These are phyloP conservation scores for Corynascus novoguineensis DNA, from an alignment of 495 filamentous ascomycete species.

Conservation along the genomic window DNA sequence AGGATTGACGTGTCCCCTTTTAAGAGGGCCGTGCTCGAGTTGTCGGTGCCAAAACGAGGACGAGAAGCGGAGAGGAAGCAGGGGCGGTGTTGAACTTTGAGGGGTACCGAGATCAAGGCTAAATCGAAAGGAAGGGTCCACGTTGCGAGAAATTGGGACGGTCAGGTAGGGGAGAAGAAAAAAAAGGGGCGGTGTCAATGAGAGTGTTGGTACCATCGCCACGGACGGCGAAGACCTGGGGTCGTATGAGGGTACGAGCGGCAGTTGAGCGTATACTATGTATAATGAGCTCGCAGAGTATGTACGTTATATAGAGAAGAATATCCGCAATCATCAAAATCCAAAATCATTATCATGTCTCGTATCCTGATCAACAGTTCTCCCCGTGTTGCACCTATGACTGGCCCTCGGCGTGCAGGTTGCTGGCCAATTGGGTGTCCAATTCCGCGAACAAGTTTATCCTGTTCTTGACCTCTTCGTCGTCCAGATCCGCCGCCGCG, in stretches of 20 bases:
- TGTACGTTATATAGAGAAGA: not conserved
- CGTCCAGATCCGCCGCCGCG: slow-evolving; percentile 21
- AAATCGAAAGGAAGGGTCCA: too few species aligned
- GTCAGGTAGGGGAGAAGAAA: too few species aligned
- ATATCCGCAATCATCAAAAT: not conserved
- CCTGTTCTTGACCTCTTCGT: slow-evolving; percentile 29
- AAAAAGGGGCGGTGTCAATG: too few species aligned
- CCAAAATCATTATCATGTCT: not conserved
- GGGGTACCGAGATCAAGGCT: too few species aligned
- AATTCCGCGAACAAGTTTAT: slow-evolving; percentile 27
- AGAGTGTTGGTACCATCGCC: too few species aligned
- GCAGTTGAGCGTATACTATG: not conserved
- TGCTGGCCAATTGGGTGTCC: slow-evolving; percentile 20
- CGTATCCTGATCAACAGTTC: not conserved
- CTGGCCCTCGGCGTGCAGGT: slow-evolving; percentile 5
- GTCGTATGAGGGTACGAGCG: not conserved
- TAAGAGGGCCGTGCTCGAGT: too few species aligned
- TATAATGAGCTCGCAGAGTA: not conserved
- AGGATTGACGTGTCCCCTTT: too few species aligned
- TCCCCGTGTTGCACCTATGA: not conserved
- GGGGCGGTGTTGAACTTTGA: too few species aligned
- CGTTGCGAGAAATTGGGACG: too few species aligned
- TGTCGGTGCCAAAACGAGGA: too few species aligned
- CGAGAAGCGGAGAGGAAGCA: too few species aligned
- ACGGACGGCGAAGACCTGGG: too few species aligned